These are phyloP conservation scores for Coelastrella sp. DNA, from an alignment of 139 green algal species.

Conservation along the genomic window DNA sequence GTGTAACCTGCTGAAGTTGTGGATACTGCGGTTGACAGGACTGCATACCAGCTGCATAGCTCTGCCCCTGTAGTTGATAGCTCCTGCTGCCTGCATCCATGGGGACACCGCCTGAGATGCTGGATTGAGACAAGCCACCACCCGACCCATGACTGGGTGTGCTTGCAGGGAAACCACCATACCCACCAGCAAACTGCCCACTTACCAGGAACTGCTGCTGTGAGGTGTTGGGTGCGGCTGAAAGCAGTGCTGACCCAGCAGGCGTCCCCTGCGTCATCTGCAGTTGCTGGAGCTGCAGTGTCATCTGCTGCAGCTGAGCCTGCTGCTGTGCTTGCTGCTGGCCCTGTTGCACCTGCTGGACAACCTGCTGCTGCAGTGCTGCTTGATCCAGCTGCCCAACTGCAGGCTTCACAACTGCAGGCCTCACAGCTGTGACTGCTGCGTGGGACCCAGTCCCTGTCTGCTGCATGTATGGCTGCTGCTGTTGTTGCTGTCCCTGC, in stretches of 20 bases:
- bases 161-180: no score
- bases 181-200: no score
- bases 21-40: not conserved
- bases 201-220: no score
- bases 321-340: not conserved
- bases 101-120: no score
- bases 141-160: no score
- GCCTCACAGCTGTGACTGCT: not conserved
- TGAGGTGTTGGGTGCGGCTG: no score
- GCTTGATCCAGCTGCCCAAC: not conserved
- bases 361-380: not conserved
- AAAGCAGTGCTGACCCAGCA: no score
- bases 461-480: slow-evolving; percentile 8
- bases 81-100: not conserved
- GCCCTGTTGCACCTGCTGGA: not conserved
- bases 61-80: not conserved
- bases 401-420: not conserved
- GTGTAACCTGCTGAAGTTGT: not conserved
- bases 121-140: no score
- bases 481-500: not conserved
- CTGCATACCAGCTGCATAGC: not conserved
- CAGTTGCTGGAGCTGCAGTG: not conserved
- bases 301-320: not conserved
- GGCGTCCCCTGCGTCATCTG: not conserved
- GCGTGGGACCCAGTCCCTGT: not conserved